Evolutionary conservation across 495 filamentous ascomycete genomes (phyloP).

Genomic region (Trichocladium uniseriatum): DNA sequence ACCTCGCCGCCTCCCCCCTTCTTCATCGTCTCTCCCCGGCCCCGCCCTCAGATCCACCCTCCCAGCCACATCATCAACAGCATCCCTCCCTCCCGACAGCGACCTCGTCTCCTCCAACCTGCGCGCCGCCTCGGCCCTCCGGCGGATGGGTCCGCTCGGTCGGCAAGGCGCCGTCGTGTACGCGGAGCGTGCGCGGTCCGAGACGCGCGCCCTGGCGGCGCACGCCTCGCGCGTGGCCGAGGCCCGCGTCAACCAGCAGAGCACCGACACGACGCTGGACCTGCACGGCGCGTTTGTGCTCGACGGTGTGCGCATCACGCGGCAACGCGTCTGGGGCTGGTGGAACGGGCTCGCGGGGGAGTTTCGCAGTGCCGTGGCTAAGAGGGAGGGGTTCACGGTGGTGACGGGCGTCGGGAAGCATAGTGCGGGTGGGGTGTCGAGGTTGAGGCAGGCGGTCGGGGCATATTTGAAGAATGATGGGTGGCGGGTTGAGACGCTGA

Average conservation of each 20-base stretch:
- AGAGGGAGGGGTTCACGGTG: slow-evolving; percentile 49
- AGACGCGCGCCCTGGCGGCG: slow-evolving; percentile 16
- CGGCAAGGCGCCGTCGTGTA: slow-evolving; percentile 33
- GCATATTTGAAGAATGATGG: slow-evolving; percentile 66
- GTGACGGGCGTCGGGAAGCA: slow-evolving; percentile 76
- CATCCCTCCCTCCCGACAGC: background rate
- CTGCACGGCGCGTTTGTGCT: slow-evolving; percentile 76
- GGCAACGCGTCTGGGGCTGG: slow-evolving; percentile 59
- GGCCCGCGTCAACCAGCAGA: slow-evolving; percentile 51
- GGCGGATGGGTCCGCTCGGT: slow-evolving; percentile 31
- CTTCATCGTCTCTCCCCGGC: background rate
- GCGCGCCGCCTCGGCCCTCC: slow-evolving; percentile 24
- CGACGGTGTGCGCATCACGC: slow-evolving; percentile 68
- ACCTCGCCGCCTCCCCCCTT: background rate
- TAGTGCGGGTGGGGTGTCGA: slow-evolving; percentile 63
- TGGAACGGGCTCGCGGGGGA: slow-evolving; percentile 62
- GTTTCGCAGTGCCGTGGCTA: slow-evolving; percentile 25
- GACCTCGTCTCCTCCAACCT: background rate
- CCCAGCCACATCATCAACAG: background rate
- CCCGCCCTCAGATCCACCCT: background rate
- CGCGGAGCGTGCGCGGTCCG: slow-evolving; percentile 25
- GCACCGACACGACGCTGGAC: slow-evolving; percentile 51
- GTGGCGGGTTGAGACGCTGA: slow-evolving; percentile 67
- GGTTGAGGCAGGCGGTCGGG: slow-evolving; percentile 70
- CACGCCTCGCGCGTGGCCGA: slow-evolving; percentile 40